Conservation (phyloP, 2,329 filamentous ascomycete species). For the Plectosphaerella cucumerina region DNA sequence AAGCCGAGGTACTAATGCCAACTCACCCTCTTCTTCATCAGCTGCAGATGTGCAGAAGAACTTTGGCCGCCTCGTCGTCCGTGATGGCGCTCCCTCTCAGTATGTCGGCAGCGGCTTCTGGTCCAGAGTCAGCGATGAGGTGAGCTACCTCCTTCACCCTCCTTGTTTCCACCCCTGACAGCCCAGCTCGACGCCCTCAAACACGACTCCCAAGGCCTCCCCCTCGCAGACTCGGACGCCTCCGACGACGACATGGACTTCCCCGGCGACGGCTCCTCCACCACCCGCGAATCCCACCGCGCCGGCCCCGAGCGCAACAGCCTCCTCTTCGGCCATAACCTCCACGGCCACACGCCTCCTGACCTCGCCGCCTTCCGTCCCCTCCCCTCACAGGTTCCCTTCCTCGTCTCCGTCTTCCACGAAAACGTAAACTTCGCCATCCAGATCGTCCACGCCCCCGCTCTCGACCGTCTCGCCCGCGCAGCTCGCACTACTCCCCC, state of each 20-base stretch:
- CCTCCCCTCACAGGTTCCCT: constrained; percentile 50
- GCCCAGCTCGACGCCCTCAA: constrained; percentile 42
- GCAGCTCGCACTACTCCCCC: constrained; percentile 25
- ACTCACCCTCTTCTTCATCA: constrained; percentile 1
- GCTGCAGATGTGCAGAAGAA: constrained; percentile 26
- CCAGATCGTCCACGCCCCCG: constrained; percentile 42
- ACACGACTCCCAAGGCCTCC: constrained; percentile 29
- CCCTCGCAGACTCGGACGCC: constrained; percentile 26
- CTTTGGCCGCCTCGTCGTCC: constrained; percentile 43
- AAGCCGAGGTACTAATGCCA: too few species aligned
- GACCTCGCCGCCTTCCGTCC: constrained; percentile 40
- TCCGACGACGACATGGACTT: constrained; percentile 32
- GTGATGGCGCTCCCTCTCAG: constrained; percentile 35
- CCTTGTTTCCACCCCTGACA: not conserved
- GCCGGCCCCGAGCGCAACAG: constrained; percentile 41
- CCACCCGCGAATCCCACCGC: constrained; percentile 34
- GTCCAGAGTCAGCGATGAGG: constrained; percentile 53
- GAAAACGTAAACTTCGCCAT: constrained; percentile 46
- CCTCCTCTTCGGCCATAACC: constrained; percentile 47
- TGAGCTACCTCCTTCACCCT: constrained; percentile 22
- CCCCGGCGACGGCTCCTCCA: constrained; percentile 17
- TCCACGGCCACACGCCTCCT: constrained; percentile 18
- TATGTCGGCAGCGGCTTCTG: constrained; percentile 52
- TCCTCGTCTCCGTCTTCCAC: constrained; percentile 44
- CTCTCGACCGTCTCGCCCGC: constrained; percentile 31